Evolutionary conservation across 2,329 filamentous ascomycete species (phyloP).

Genomic region (Trichoderma gracile): DNA sequence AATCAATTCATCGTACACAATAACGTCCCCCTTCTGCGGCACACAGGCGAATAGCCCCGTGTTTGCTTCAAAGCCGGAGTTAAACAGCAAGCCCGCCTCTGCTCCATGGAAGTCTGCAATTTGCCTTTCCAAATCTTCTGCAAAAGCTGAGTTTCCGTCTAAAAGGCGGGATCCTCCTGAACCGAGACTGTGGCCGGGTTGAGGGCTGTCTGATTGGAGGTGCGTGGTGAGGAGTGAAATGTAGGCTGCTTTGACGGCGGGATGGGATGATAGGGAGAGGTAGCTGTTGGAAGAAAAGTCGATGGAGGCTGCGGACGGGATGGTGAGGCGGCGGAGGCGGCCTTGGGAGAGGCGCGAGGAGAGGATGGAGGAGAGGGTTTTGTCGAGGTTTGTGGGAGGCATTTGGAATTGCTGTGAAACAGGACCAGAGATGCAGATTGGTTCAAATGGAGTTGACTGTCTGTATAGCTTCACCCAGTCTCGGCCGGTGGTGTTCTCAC

Average conservation of each 20-base stretch:
- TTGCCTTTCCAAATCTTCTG: conserved; percentile 48
- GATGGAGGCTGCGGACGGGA: conserved; percentile 66
- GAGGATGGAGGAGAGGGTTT: conserved; percentile 34
- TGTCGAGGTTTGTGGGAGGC: conserved; percentile 32
- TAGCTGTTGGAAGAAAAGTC: conserved; percentile 81
- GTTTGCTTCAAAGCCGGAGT: conserved; percentile 67
- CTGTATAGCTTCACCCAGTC: neutral
- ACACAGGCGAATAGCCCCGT: conserved; percentile 61
- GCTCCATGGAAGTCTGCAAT: conserved; percentile 53
- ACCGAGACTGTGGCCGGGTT: conserved; percentile 39
- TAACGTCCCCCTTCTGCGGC: conserved; percentile 59
- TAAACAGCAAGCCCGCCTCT: conserved; percentile 52
- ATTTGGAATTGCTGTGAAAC: neutral
- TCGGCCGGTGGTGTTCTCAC: neutral
- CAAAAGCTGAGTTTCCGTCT: conserved; percentile 51
- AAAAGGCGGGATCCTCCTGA: conserved; percentile 56
- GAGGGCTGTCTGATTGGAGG: conserved; percentile 32
- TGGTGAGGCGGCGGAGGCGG: conserved; percentile 48
- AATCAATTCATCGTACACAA: conserved; percentile 74
- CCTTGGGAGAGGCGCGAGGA: conserved; percentile 36
- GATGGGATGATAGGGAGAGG: conserved; percentile 67
- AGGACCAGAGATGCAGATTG: neutral
- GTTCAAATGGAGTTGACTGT: neutral
- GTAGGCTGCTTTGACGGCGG: conserved; percentile 62
- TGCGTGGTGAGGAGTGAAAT: conserved; percentile 51